phyloP scores from a whole-genome alignment of 495 filamentous ascomycete species.

The Aspergillus indologenus region DNA sequence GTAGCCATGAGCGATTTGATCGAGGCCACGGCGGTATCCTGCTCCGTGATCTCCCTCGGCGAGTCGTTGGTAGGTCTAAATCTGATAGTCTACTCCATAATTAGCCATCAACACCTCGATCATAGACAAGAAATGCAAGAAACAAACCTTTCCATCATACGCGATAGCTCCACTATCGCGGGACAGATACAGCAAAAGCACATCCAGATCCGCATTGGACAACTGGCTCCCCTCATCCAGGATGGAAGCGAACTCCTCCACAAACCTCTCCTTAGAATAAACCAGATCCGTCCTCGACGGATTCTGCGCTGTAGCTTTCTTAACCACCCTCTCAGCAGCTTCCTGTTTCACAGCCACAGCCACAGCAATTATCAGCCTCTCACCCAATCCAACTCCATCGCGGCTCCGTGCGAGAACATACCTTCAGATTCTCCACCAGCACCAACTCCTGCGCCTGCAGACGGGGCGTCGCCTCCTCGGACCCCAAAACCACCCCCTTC shows the following conservation, averaged over 20 bases:
- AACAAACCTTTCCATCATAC: constrained; percentile 59
- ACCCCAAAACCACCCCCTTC: constrained; percentile 55
- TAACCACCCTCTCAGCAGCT: constrained; percentile 42
- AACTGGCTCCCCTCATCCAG: constrained; percentile 52
- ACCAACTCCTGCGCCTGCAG: constrained; percentile 47
- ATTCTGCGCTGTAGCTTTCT: constrained; percentile 40
- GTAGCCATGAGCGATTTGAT: constrained; percentile 65
- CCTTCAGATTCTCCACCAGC: constrained; percentile 52
- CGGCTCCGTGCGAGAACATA: constrained; percentile 15
- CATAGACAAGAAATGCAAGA: constrained; percentile 8
- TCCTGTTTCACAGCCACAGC: constrained; percentile 28
- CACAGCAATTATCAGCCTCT: neutral
- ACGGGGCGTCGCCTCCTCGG: constrained; percentile 30
- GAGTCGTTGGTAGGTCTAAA: constrained; percentile 55
- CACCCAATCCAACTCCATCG: neutral
- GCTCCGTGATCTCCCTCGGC: constrained; percentile 54
- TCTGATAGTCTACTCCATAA: constrained; percentile 61
- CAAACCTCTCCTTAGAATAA: constrained; percentile 64
- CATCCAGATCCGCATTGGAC: constrained; percentile 61
- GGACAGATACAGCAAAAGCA: constrained; percentile 68
- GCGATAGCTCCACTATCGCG: constrained; percentile 63
- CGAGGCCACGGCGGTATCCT: constrained; percentile 78
- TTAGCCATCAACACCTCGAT: constrained; percentile 14
- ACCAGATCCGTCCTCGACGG: constrained; percentile 57
- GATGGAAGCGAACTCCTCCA: constrained; percentile 52